Percentiles rank a stretch among this genome's conserved stretches.
These are phyloP conservation scores for Urochloa ruziziensis DNA, from an alignment of 176 grass and related monocot species.

Conservation along the genomic window DNA sequence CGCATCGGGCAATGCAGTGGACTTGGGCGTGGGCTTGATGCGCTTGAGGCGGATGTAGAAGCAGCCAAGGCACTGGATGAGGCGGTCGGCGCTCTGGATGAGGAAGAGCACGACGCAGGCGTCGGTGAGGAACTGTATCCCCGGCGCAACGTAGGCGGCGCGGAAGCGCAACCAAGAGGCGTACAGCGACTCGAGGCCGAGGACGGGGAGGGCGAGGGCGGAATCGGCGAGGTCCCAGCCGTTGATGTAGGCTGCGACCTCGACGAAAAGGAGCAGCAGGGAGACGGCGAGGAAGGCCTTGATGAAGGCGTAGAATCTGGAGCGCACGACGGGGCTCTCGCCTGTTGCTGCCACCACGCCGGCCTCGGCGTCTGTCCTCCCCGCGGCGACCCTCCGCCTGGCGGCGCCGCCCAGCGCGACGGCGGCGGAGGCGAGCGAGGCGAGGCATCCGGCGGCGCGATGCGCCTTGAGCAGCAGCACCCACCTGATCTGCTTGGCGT, in stretches of 20 bases:
- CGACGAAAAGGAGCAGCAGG: constrained; percentile 63
- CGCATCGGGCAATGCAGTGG: constrained; percentile 33
- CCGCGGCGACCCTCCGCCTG: constrained; percentile 56
- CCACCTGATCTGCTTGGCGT: constrained; percentile 99
- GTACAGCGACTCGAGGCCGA: constrained; percentile 70
- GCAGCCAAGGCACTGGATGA: constrained; percentile 86
- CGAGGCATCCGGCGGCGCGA: constrained; percentile 82
- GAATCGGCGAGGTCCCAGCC: constrained; percentile 69
- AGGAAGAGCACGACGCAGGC: constrained; percentile 93
- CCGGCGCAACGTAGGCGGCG: constrained; percentile 71
- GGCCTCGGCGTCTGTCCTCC: constrained; percentile 70
- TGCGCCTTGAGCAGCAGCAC: constrained; percentile 97
- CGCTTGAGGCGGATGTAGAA: constrained; percentile 84
- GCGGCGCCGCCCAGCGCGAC: constrained; percentile 62
- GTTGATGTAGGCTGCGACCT: constrained; percentile 65
- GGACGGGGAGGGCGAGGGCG: constrained; percentile 44
- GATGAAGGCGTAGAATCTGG: constrained; percentile 73
- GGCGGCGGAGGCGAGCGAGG: constrained; percentile 60
- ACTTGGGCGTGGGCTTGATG: constrained; percentile 74
- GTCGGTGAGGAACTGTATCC: constrained; percentile 85
- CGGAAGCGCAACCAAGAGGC: constrained; percentile 76
- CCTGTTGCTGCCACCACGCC: constrained; percentile 23
- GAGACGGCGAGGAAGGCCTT: constrained; percentile 81
- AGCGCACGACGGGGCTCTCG: constrained; percentile 81
- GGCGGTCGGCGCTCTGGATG: constrained; percentile 89